Evolutionary conservation across 139 green algal species (phyloP).

Genomic region (Dunaliella sp.): DNA sequence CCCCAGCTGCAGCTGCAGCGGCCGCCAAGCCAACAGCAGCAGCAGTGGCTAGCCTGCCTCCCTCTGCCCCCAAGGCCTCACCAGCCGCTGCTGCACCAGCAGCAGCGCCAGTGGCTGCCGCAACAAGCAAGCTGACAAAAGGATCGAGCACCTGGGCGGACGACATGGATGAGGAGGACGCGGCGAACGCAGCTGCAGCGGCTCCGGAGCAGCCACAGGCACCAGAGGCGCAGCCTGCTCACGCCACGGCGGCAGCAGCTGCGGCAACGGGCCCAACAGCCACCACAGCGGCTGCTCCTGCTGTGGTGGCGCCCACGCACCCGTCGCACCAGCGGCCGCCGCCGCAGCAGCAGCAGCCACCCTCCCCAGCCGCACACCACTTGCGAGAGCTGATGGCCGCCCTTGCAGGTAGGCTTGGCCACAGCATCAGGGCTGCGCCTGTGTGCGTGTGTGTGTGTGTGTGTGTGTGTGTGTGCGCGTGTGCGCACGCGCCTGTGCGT

Average conservation of each 20-base stretch:
- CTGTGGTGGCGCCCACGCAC: too few relatives aligned
- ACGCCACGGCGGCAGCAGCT: background rate
- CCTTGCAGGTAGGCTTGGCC: too few relatives aligned
- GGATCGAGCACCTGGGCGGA: background rate
- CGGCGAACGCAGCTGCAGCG: background rate
- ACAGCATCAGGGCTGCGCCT: too few relatives aligned
- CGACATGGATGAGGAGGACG: background rate
- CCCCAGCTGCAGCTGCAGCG: background rate
- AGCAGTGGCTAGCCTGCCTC: background rate
- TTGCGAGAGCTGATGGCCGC: background rate
- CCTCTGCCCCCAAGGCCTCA: background rate
- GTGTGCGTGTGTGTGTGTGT: too few relatives aligned
- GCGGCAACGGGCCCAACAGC: background rate
- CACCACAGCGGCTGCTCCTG: too few relatives aligned
- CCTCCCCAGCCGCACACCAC: background rate
- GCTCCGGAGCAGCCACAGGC: background rate
- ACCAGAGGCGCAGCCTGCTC: background rate
- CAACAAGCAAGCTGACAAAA: background rate
- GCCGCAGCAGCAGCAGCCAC: background rate
- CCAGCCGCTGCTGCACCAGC: constrained; percentile 9
- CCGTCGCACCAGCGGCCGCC: too few relatives aligned
- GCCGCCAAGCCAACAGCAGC: background rate
- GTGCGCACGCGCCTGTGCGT: too few relatives aligned
- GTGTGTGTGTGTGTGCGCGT: too few relatives aligned
- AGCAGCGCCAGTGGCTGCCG: background rate